A percentile compares a stretch with the other conserved stretches of the same genome.
Evolutionary conservation across 768 basidiomycete species (phyloP).

Genomic region (Agaricus sinodeliciosus): DNA sequence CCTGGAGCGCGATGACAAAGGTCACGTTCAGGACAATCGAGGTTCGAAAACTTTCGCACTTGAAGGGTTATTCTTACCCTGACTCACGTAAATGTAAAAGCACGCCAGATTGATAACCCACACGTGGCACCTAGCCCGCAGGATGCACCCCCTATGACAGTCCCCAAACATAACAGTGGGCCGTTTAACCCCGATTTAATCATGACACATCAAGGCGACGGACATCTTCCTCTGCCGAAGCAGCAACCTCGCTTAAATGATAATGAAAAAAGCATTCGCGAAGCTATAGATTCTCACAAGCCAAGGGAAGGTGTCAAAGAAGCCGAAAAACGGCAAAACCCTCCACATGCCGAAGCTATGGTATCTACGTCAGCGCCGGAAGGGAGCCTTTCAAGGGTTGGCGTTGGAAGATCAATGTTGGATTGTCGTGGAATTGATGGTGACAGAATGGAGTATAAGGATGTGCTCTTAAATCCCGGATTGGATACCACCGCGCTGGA

Average conservation of each 20-base stretch:
- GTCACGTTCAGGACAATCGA: neutral
- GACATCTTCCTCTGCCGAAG: conserved; percentile 13
- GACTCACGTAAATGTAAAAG: conserved; percentile 8
- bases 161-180: conserved; percentile 6
- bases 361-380: conserved; percentile 11
- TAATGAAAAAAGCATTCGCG: conserved; percentile 30
- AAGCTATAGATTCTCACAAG: conserved; percentile 1
- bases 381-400: conserved; percentile 14
- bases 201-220: conserved; percentile 7
- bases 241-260: conserved; percentile 36
- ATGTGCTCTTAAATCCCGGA: conserved; percentile 11
- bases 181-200: conserved; percentile 14
- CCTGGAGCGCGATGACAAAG: neutral
- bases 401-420: conserved; percentile 6
- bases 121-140: conserved; percentile 13
- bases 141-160: conserved; percentile 1
- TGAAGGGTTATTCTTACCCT: neutral
- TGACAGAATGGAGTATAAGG: conserved; percentile 13
- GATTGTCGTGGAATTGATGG: conserved; percentile 9
- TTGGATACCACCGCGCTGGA: conserved; percentile 28
- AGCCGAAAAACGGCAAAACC: neutral
- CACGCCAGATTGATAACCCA: conserved; percentile 3
- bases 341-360: neutral
- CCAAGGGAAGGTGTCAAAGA: conserved; percentile 1
- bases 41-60: conserved; percentile 2